Conservation (phyloP, 2,329 filamentous ascomycete genomes). For the Xylariales sp. region DNA sequence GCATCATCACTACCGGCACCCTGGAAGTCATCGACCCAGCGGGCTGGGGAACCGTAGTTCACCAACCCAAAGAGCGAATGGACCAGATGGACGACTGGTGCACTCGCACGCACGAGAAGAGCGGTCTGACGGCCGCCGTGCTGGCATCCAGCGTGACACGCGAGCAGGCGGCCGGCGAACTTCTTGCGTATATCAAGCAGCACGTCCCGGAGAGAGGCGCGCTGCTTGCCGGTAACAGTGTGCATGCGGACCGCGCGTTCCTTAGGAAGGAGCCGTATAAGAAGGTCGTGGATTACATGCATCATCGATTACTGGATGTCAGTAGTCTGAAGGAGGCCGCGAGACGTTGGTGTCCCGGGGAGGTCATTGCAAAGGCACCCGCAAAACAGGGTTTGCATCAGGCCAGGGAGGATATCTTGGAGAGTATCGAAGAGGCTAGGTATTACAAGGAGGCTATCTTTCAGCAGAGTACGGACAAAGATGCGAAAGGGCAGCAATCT, state of each 20-base stretch:
- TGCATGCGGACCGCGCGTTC: conserved; percentile 86
- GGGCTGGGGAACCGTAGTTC: conserved; percentile 77
- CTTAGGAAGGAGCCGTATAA: conserved; percentile 70
- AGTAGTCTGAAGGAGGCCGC: conserved; percentile 89
- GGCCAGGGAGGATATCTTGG: conserved; percentile 83
- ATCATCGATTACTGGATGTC: conserved; percentile 89
- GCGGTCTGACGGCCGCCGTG: conserved; percentile 76
- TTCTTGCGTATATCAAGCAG: conserved; percentile 74
- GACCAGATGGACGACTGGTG: conserved; percentile 89
- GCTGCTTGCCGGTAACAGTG: conserved; percentile 84
- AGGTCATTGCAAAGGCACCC: conserved; percentile 58
- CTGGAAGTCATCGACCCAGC: conserved; percentile 69
- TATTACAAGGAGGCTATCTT: conserved; percentile 77
- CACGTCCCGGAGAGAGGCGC: conserved; percentile 65
- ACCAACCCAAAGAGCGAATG: conserved; percentile 66
- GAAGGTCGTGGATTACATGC: conserved; percentile 68
- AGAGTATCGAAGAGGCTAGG: conserved; percentile 87
- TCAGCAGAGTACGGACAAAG: conserved; percentile 2
- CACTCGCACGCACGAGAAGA: conserved; percentile 68
- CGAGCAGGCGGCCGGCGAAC: conserved; percentile 62
- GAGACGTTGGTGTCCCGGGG: conserved; percentile 68
- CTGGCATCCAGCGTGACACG: conserved; percentile 68
- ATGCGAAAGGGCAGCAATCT: no score
- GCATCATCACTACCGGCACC: conserved; percentile 79
- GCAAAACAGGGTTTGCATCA: conserved; percentile 73